phyloP scores from a whole-genome alignment of 495 filamentous ascomycete species.

The Penicillium robsamsonii region DNA sequence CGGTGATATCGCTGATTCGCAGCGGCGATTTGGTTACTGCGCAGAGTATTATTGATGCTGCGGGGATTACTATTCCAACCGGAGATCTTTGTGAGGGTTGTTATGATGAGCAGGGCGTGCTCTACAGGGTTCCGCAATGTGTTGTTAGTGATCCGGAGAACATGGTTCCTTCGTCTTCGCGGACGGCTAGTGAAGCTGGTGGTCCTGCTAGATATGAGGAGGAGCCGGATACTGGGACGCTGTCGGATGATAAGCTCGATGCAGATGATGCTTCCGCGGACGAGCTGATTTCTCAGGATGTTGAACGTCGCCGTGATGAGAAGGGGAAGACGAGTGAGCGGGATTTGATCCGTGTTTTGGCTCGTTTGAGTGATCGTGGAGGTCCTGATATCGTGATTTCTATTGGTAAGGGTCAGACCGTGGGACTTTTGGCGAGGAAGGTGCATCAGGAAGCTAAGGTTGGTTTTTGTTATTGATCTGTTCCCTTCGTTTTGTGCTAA shows the following conservation, averaged over 20 bases:
- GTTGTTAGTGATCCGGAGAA: constrained; percentile 75
- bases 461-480: constrained; percentile 28
- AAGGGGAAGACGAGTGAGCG: constrained; percentile 55
- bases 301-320: constrained; percentile 62
- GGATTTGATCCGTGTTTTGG: constrained; percentile 56
- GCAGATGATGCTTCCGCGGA: constrained; percentile 47
- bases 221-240: constrained; percentile 37
- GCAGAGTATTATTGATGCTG: constrained; percentile 73
- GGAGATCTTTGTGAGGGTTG: constrained; percentile 68
- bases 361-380: constrained; percentile 67
- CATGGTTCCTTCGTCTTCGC: constrained; percentile 43
- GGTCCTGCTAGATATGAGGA: constrained; percentile 37
- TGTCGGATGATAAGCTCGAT: constrained; percentile 47
- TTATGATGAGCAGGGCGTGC: constrained; percentile 74
- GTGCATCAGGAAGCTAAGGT: constrained; percentile 66
- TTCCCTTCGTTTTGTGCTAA: constrained; percentile 1
- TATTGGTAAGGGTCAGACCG: constrained; percentile 59
- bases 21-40: constrained; percentile 63
- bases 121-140: constrained; percentile 74
- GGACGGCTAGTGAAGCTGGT: constrained; percentile 19
- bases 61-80: constrained; percentile 75
- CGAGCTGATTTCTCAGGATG: constrained; percentile 49
- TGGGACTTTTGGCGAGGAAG: constrained; percentile 59
- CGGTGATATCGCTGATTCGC: constrained; percentile 64
- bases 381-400: constrained; percentile 61